These are phyloP conservation scores for Cladophialophora exuberans DNA, from an alignment of 2,329 filamentous ascomycete species.

Conservation along the genomic window DNA sequence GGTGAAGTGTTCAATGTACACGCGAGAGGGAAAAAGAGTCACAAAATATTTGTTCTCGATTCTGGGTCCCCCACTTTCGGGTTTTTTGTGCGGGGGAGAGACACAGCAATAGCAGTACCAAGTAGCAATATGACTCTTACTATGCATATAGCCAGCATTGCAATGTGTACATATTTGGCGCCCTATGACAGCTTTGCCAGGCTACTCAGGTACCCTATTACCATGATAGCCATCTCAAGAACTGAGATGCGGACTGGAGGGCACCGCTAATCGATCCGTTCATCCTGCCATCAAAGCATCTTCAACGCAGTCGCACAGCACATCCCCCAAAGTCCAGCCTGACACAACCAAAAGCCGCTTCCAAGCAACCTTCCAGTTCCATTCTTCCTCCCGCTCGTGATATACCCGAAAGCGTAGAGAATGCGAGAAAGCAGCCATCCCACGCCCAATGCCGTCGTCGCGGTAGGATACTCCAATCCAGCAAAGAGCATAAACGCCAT, in stretches of 20 bases:
- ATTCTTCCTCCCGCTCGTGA: constrained; percentile 34
- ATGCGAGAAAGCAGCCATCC: constrained; percentile 56
- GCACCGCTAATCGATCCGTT: too few species aligned
- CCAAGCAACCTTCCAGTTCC: constrained; percentile 44
- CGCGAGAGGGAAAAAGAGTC: background rate
- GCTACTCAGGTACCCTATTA: too few species aligned
- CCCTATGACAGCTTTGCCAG: too few species aligned
- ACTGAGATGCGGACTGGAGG: too few species aligned
- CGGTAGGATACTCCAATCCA: constrained; percentile 57
- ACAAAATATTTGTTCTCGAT: constrained; percentile 1
- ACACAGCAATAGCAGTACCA: too few species aligned
- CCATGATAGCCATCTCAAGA: too few species aligned
- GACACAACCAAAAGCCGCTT: constrained; percentile 43
- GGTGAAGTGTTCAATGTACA: background rate
- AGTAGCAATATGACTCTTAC: too few species aligned
- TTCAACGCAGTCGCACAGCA: constrained; percentile 22
- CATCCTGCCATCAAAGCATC: constrained; percentile 20
- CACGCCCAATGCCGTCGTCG: constrained; percentile 50
- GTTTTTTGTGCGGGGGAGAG: background rate
- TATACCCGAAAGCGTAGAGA: constrained; percentile 54
- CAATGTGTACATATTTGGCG: too few species aligned
- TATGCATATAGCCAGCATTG: too few species aligned
- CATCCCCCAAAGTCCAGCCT: constrained; percentile 43
- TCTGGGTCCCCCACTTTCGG: background rate
- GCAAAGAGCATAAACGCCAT: constrained; percentile 57